Evolutionary conservation across 73 alveolate species (phyloP).

Genomic region (Durusdinium trenchii): DNA sequence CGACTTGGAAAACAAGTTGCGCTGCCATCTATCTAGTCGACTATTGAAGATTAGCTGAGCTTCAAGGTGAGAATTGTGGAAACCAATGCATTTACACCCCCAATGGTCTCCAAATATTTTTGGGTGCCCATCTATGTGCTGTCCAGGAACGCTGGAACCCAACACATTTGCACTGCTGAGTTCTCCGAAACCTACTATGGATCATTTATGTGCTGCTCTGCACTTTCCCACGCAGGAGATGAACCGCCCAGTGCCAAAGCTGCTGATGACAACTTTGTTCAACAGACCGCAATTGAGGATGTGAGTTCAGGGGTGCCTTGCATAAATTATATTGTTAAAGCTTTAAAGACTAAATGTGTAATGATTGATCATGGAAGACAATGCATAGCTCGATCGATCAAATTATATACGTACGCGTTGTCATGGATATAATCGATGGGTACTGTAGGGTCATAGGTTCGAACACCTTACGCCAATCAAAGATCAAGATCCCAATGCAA

Average conservation of each 20-base stretch:
- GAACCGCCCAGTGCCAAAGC: background rate
- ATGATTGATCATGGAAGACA: no score
- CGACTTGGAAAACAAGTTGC: no score
- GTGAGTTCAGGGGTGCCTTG: slow-evolving; percentile 9
- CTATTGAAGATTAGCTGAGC: background rate
- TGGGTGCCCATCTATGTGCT: background rate
- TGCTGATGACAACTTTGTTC: background rate
- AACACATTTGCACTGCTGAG: background rate
- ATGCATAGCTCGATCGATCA: no score
- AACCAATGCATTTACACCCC: background rate
- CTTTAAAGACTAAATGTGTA: background rate
- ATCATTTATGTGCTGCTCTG: no score
- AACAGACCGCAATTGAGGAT: background rate
- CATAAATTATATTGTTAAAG: no score
- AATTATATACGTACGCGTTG: no score
- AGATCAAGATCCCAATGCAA: background rate
- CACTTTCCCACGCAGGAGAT: background rate
- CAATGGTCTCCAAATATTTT: background rate
- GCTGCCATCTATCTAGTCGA: no score
- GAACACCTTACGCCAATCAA: background rate
- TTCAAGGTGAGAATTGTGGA: background rate
- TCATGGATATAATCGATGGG: no score
- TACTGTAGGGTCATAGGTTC: no score
- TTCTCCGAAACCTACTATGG: background rate
- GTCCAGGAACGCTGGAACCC: background rate